These are phyloP conservation scores for Penicillium sp. DNA, from an alignment of 2,329 filamentous ascomycete genomes.

Conservation along the genomic window DNA sequence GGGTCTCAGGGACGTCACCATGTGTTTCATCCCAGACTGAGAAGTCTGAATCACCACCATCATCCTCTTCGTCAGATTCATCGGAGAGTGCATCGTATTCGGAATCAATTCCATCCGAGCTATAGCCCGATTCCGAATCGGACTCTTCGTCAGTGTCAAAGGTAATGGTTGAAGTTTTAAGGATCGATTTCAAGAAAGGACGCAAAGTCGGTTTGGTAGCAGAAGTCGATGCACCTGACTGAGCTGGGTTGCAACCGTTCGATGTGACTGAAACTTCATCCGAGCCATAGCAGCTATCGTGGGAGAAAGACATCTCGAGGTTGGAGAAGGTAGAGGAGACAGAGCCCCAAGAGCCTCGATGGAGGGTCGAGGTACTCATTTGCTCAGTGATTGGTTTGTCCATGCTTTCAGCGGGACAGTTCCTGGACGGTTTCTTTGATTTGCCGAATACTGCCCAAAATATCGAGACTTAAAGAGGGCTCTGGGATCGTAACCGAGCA, in stretches of 20 bases:
- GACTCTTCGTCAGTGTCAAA: slow-evolving; percentile 22
- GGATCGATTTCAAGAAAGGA: slow-evolving; percentile 32
- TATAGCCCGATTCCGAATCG: slow-evolving; percentile 40
- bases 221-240: slow-evolving; percentile 22
- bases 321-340: slow-evolving; percentile 37
- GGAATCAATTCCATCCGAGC: slow-evolving; percentile 33
- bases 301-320: slow-evolving; percentile 38
- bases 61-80: slow-evolving; percentile 27
- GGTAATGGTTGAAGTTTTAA: slow-evolving; percentile 32
- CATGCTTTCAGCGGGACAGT: background rate
- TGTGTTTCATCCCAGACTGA: slow-evolving; percentile 29
- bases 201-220: slow-evolving; percentile 22
- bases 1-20: slow-evolving; percentile 27
- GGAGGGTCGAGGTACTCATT: slow-evolving; percentile 28
- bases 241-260: slow-evolving; percentile 23
- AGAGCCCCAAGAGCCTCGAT: slow-evolving; percentile 37
- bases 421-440: background rate
- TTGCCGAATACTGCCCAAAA: background rate
- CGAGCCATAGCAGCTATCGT: slow-evolving; percentile 41
- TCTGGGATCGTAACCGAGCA: background rate
- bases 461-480: background rate
- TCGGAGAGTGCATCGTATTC: slow-evolving; percentile 28
- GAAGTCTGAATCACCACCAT: slow-evolving; percentile 31
- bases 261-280: slow-evolving; percentile 38
- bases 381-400: slow-evolving; percentile 8